Conservation (phyloP, 2,329 filamentous ascomycete species). For the Epichloe sibirici region DNA sequence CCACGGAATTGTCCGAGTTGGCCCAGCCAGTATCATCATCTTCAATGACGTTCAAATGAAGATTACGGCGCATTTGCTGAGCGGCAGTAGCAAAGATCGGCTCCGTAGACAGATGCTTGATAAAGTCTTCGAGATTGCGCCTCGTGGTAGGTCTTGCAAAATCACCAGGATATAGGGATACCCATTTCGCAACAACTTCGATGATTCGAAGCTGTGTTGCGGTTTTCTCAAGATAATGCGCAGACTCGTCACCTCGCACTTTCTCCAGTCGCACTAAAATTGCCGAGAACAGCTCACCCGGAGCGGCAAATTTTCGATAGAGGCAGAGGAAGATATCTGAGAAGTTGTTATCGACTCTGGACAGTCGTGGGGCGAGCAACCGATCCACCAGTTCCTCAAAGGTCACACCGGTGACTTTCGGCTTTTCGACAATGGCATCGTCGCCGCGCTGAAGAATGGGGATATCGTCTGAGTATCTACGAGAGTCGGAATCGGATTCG, state of each 20-base stretch:
- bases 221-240: constrained; percentile 63
- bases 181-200: constrained; percentile 78
- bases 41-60: constrained; percentile 60
- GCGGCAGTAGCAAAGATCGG: constrained; percentile 76
- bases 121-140: constrained; percentile 61
- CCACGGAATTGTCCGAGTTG: constrained; percentile 52
- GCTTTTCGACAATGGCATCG: constrained; percentile 41
- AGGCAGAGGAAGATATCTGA: constrained; percentile 79
- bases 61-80: constrained; percentile 68
- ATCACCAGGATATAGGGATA: constrained; percentile 80
- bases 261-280: constrained; percentile 67
- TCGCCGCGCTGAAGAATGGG: constrained; percentile 56
- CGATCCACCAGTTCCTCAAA: constrained; percentile 74
- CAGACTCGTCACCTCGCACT: constrained; percentile 51
- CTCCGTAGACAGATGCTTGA: constrained; percentile 59
- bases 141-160: constrained; percentile 71
- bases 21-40: constrained; percentile 93
- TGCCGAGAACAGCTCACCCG: constrained; percentile 62
- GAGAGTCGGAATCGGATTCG: constrained; percentile 57
- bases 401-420: constrained; percentile 39
- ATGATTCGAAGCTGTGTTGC: constrained; percentile 74
- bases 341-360: constrained; percentile 82
- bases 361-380: constrained; percentile 70
- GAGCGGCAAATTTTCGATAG: constrained; percentile 86
- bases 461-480: constrained; percentile 53